Evolutionary conservation across 345 rosid genomes (phyloP), one percentile per base, ranked within the genome.

Genomic region (Eucalyptus regnans): DNA sequence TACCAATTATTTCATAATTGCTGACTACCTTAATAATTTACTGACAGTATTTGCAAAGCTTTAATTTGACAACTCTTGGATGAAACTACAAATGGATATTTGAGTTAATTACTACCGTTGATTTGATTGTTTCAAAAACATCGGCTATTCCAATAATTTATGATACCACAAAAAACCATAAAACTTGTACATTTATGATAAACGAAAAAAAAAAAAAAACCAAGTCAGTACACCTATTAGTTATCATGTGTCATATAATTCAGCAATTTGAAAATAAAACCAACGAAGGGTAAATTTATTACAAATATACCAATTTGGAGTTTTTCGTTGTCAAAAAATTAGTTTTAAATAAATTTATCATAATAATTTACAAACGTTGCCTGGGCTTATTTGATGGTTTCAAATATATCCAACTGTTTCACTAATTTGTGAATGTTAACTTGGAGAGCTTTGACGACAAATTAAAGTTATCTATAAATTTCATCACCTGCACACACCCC

Each of bases 241-340:
- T 10, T 18, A 52, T 52, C 25, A 20, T 0, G 25, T 52, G 20
- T 52, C 58, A 52, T 20, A 1, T 52, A 52, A 8, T 52, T 52
- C 5, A 3, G 5, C 10, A 52, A 52, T 52, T 52, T 52, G 5
- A 52, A 52, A 0, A 52, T 52, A 52, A 52, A 52, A 52, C 10
- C 20, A 52, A 52, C 20, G 7, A 2, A 52, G 2, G 25, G 0
- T 1, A 52, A 52, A 20, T 52, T 52, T 52, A 52, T 52, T 8
- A 52, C 0, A 52, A 52, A 52, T 52, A 1, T 52, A 52, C 25
- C 0, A 3, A 0, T 52, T 52, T 52, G 4, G 3, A 52, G 2
- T 52, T 52, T 52, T 52, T 20, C 25, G 0, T 20, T 5, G 0
- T 52, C 10, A 52, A 52, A 52, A 52, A 7, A 52, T 7, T 52